Base-by-base conservation (phyloP, 305 asterid species). In the Rubia peregrina region DNA sequence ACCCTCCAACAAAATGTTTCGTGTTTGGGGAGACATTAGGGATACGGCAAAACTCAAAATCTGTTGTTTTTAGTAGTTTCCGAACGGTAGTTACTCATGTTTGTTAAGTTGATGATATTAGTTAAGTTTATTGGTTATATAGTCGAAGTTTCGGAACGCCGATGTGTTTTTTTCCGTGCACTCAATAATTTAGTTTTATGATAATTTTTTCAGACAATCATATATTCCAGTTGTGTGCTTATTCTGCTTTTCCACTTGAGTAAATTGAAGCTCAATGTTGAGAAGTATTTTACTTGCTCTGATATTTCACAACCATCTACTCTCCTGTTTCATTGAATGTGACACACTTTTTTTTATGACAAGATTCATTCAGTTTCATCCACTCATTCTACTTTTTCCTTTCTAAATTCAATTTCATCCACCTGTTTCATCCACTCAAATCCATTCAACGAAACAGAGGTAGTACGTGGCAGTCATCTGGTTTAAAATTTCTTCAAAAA, bases 1-100 rank as follows among this genome's bases (percentile, higher is more conserved):
- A 62, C 46, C 42, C 74, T 62, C 30, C 38, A 57, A 69, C 65
- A 14, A 53, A 61, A 42, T 41, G 44, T 53, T 65, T 65, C 46
- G n/a, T 22, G 24, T 69, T 62, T 44, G 71, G 74, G 67, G 57
- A 48, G 21, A 62, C 43, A 53, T 61, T 69, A 69, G 77, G 73
- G 77, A 65, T 68, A 74, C 56, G 60, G 61, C 44, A 38, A 61
- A 65, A 22, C 69, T 48, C 53, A 61, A 57, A 36, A 60, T 61
- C 24, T 73, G 77, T 68, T 61, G 63, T 60, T 70, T 61, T 48
- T 74, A 74, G 63, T 46, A 13, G 41, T 48, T 51, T 51, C 17
- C 60, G 63, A 68, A 68, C 26, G 26, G 26, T 51, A 51, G 16
- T 43, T 72, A 7, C 61, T 56, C 42, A 4, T 41, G 24, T 21